A percentile compares a stretch with the other conserved stretches of the same genome.
These are phyloP conservation scores for Sequoiadendron giganteum DNA, from an alignment of 75 land plant species.

Conservation along the genomic window DNA sequence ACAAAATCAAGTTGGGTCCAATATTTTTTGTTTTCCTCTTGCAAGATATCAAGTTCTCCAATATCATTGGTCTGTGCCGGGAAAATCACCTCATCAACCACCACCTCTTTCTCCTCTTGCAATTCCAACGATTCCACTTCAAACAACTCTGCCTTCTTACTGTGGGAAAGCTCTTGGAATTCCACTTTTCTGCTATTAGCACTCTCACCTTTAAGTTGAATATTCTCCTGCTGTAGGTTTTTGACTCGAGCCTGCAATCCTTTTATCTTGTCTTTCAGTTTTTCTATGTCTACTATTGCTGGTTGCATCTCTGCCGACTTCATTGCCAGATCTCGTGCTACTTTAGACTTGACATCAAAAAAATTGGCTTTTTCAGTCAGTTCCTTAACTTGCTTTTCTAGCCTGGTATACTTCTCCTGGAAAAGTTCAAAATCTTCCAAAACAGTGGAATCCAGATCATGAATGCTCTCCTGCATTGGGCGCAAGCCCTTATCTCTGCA, in stretches of 20 bases:
- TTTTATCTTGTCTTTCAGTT: neutral
- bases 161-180: neutral
- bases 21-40: conserved; percentile 4
- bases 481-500: neutral
- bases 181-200: neutral
- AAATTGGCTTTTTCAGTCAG: neutral
- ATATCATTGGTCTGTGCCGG: neutral
- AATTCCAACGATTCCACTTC: neutral
- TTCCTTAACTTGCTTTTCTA: conserved; percentile 5
- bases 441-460: neutral
- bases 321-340: conserved; percentile 5
- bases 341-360: neutral
- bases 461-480: neutral
- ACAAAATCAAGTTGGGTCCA: neutral
- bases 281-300: neutral
- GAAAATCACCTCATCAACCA: neutral
- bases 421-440: conserved; percentile 1
- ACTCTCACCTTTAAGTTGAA: neutral
- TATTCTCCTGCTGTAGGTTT: conserved; percentile 5
- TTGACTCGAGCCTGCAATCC: neutral
- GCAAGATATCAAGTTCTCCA: conserved; percentile 2
- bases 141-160: neutral
- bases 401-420: neutral
- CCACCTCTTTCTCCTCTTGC: conserved; percentile 9
- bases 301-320: conserved; percentile 6